phyloP scores from a whole-genome alignment of 257 asterid genomes.

The Osmanthus fragrans region DNA sequence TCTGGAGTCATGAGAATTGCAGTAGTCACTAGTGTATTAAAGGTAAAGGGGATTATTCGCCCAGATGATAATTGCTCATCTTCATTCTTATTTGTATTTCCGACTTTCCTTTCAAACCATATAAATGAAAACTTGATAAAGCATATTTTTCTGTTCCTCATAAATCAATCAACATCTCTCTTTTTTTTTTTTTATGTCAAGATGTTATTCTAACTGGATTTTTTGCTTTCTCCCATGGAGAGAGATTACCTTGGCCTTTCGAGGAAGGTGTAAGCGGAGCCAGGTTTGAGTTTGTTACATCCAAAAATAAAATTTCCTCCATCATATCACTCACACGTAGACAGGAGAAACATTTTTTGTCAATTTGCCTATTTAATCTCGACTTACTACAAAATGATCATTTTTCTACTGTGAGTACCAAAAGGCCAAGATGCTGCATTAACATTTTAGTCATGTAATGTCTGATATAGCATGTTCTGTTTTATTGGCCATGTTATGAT shows the following conservation, averaged over 20 bases:
- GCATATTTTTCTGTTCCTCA: background rate
- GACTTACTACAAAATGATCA: background rate
- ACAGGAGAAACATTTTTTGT: background rate
- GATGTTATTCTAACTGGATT: background rate
- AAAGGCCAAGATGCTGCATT: background rate
- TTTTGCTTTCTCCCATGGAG: background rate
- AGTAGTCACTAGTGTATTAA: constrained; percentile 13
- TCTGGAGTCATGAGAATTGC: constrained; percentile 31
- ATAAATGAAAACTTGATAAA: background rate
- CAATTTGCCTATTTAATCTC: background rate
- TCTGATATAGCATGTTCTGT: background rate
- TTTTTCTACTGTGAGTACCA: background rate
- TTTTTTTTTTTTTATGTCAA: background rate
- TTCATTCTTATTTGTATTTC: background rate
- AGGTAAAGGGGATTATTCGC: background rate
- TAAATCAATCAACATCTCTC: background rate
- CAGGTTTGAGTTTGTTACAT: background rate
- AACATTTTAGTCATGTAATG: background rate
- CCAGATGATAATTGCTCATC: background rate
- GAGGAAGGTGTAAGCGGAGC: background rate
- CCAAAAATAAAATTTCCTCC: background rate
- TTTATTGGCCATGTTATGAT: background rate
- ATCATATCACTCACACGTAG: background rate
- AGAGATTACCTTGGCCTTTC: background rate
- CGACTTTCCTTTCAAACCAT: background rate